Evolutionary conservation across 2,329 filamentous ascomycete species (phyloP).

Genomic region (Malbranchea cinnamomea): DNA sequence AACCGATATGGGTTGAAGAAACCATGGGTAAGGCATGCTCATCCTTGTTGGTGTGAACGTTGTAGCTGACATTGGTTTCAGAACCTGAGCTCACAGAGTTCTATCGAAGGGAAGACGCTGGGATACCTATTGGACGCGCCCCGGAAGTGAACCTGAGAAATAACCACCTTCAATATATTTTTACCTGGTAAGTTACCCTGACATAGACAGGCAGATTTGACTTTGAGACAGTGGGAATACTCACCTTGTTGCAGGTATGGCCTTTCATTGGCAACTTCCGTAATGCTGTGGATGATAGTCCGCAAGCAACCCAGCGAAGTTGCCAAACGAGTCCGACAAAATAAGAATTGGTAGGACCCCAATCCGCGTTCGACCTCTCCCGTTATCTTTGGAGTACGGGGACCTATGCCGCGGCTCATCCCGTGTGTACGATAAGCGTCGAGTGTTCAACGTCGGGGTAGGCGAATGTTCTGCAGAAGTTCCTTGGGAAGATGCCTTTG

Average conservation of each 20-base stretch:
- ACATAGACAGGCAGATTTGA: constrained; percentile 1
- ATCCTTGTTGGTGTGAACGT: constrained; percentile 6
- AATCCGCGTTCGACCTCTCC: constrained; percentile 7
- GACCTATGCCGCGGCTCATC: constrained; percentile 25
- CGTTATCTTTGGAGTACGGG: constrained; percentile 1
- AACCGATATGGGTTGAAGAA: constrained; percentile 88
- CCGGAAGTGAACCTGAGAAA: constrained; percentile 89
- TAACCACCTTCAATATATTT: constrained; percentile 96
- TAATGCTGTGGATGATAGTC: constrained; percentile 95
- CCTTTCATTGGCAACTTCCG: constrained; percentile 64
- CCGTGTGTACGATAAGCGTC: constrained; percentile 1
- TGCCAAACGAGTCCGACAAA: constrained; percentile 58
- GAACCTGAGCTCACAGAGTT: constrained; percentile 64
- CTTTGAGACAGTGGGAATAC: constrained; percentile 1
- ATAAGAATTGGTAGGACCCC: constrained; percentile 51
- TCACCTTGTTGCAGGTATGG: constrained; percentile 53
- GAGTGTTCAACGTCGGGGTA: constrained; percentile 7
- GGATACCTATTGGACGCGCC: constrained; percentile 75
- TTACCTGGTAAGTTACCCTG: constrained; percentile 64
- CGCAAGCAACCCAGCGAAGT: constrained; percentile 69
- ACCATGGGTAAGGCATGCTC: constrained; percentile 57
- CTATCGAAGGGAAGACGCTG: constrained; percentile 61
- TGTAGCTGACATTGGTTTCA: constrained; percentile 20
- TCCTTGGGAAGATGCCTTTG: constrained; percentile 70
- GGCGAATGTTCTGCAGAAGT: constrained; percentile 59